A percentile compares a stretch with the other conserved stretches of the same genome.
Conservation (phyloP, 2,329 filamentous ascomycete genomes). For the Leptographium procerum region DNA sequence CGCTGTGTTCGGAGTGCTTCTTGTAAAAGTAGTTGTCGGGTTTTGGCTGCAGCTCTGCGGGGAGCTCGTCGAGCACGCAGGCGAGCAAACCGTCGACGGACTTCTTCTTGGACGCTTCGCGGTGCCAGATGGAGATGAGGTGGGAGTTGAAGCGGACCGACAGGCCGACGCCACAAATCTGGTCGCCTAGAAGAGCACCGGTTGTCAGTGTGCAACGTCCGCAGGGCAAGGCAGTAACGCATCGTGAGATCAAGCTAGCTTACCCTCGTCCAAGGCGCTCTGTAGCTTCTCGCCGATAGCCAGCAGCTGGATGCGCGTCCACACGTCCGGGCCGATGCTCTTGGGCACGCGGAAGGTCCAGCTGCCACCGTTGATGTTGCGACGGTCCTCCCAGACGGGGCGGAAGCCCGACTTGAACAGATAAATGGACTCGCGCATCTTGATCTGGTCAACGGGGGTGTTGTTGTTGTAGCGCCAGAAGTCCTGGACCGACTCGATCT, state of each 20-base stretch:
- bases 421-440: slow-evolving; percentile 67
- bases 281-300: slow-evolving; percentile 76
- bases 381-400: slow-evolving; percentile 74
- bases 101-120: slow-evolving; percentile 67
- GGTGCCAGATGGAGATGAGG: slow-evolving; percentile 88
- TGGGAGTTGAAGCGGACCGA: slow-evolving; percentile 83
- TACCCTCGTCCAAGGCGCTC: slow-evolving; percentile 58
- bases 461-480: slow-evolving; percentile 80
- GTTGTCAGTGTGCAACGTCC: background rate
- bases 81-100: slow-evolving; percentile 66
- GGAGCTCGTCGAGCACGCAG: slow-evolving; percentile 63
- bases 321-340: slow-evolving; percentile 58
- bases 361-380: slow-evolving; percentile 75
- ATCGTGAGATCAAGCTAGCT: too few relatives aligned
- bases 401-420: slow-evolving; percentile 69
- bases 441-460: slow-evolving; percentile 63
- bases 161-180: slow-evolving; percentile 81
- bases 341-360: slow-evolving; percentile 91
- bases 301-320: slow-evolving; percentile 70
- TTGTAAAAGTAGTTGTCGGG: slow-evolving; percentile 71
- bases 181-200: slow-evolving; percentile 57
- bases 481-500: slow-evolving; percentile 72
- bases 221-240: background rate
- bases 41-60: slow-evolving; percentile 61
- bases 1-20: slow-evolving; percentile 77